A percentile compares a stretch with the other conserved stretches of the same genome.
These are phyloP conservation scores for Aspergillus bertholletiae DNA, from an alignment of 495 filamentous ascomycete species.

Conservation along the genomic window DNA sequence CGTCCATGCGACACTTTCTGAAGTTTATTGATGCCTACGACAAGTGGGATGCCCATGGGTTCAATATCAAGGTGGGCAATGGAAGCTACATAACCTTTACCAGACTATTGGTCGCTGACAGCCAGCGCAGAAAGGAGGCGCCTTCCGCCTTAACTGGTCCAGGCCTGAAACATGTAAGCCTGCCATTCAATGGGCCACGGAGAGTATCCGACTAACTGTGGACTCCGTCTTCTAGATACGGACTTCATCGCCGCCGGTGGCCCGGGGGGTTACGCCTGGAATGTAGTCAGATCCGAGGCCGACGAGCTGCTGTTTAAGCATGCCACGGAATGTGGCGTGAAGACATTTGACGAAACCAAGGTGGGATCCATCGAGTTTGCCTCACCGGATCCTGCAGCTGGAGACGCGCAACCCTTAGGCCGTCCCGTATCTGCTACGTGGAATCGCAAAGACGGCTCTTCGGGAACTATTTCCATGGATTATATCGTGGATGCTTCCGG, in stretches of 20 bases:
- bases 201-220: not conserved
- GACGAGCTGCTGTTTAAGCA: constrained; percentile 48
- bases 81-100: not conserved
- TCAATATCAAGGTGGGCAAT: constrained; percentile 37
- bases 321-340: constrained; percentile 41
- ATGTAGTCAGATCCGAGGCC: constrained; percentile 46
- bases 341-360: constrained; percentile 41
- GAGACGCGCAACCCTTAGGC: constrained; percentile 17
- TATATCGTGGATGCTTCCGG: constrained; percentile 47
- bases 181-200: no score
- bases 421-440: constrained; percentile 37
- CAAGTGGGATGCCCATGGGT: constrained; percentile 41
- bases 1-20: constrained; percentile 46
- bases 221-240: constrained; percentile 24
- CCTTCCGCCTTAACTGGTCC: constrained; percentile 43
- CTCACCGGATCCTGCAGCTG: not conserved
- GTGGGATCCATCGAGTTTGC: constrained; percentile 37
- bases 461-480: constrained; percentile 33
- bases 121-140: constrained; percentile 32
- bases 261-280: constrained; percentile 40
- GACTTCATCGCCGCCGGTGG: constrained; percentile 42
- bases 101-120: not conserved
- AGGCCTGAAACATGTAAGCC: constrained; percentile 13
- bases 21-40: constrained; percentile 45
- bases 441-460: constrained; percentile 25